Conservation (phyloP, 1,284 basidiomycete species). For the Ceratobasidium sp. region DNA sequence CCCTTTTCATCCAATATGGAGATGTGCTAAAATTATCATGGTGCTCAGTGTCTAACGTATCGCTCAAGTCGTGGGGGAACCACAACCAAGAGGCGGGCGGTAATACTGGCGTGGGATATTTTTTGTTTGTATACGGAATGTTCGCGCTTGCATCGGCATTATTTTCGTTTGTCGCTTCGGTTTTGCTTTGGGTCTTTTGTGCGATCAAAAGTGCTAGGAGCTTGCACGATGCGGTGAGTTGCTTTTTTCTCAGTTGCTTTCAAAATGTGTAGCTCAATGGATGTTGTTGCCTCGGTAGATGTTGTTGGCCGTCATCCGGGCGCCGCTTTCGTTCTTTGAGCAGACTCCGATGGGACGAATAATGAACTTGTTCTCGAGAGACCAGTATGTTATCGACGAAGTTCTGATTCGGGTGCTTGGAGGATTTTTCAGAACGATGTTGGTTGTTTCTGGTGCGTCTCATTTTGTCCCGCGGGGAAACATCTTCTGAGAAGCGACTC, state of each 20-base stretch:
- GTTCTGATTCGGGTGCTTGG: too few species aligned
- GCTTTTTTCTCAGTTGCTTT: slow-evolving; percentile 49
- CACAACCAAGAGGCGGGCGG: slow-evolving; percentile 74
- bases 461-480: neutral
- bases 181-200: slow-evolving; percentile 85
- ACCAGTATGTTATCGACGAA: too few species aligned
- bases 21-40: neutral
- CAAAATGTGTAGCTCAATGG: neutral
- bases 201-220: slow-evolving; percentile 58
- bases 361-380: too few species aligned
- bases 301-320: slow-evolving; percentile 70
- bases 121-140: slow-evolving; percentile 73
- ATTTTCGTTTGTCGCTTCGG: slow-evolving; percentile 68
- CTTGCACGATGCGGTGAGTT: slow-evolving; percentile 80
- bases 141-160: slow-evolving; percentile 70
- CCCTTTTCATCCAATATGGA: neutral
- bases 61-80: slow-evolving; percentile 84
- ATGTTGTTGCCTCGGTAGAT: slow-evolving; percentile 66
- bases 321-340: neutral
- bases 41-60: slow-evolving; percentile 67
- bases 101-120: slow-evolving; percentile 73
- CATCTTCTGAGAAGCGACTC: slow-evolving; percentile 34
- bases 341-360: too few species aligned
- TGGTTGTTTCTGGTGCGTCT: slow-evolving; percentile 40
- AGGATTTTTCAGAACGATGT: too few species aligned